Evolutionary conservation across 768 basidiomycete species (phyloP).

Genomic region (Panus rudis): DNA sequence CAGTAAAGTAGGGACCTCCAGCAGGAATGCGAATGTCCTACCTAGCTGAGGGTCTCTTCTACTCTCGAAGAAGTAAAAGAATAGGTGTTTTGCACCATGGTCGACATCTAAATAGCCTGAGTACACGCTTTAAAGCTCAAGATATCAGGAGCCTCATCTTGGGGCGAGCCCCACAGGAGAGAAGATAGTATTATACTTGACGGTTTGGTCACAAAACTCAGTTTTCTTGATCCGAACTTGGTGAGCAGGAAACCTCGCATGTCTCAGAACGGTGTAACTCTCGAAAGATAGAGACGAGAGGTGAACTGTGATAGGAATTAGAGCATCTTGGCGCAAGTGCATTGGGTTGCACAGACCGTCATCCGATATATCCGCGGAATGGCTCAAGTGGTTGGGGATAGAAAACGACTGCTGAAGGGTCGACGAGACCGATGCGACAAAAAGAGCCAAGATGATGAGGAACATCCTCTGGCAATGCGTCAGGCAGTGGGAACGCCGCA

Average conservation of each 20-base stretch:
- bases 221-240: constrained; percentile 54
- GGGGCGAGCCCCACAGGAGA: background rate
- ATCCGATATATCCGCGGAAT: background rate
- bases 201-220: constrained; percentile 57
- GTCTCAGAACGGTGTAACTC: constrained; percentile 20
- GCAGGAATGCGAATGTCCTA: constrained; percentile 8
- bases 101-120: constrained; percentile 42
- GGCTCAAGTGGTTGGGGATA: too few species aligned
- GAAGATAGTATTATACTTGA: constrained; percentile 33
- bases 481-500: too few species aligned
- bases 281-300: constrained; percentile 21
- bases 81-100: constrained; percentile 43
- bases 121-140: constrained; percentile 24
- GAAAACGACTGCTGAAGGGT: too few species aligned
- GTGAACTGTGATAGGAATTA: constrained; percentile 11
- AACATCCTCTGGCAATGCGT: too few species aligned
- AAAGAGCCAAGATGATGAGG: too few species aligned
- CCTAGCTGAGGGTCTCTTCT: constrained; percentile 36
- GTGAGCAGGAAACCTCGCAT: constrained; percentile 46
- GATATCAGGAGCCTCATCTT: background rate
- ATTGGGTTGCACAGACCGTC: background rate
- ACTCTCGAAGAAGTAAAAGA: constrained; percentile 60
- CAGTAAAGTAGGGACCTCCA: too few species aligned
- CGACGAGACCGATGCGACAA: too few species aligned
- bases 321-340: constrained; percentile 1